Evolutionary conservation across 108 stramenopile species (phyloP).

Genomic region (Cylindrotheca fusiformis): DNA sequence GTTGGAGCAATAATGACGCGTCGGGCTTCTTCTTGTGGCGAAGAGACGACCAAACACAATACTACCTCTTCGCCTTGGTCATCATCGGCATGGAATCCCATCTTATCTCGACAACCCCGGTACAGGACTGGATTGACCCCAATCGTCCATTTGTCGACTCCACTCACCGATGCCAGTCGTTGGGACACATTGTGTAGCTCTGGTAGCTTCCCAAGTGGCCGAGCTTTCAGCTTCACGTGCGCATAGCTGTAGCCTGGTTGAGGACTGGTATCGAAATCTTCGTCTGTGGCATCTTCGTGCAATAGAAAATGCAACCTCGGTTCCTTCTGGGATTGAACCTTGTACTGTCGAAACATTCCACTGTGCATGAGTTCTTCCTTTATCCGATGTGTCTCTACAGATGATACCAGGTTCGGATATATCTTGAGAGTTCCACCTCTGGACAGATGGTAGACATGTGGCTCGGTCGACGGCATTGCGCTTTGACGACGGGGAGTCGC

Average conservation of each 20-base stretch:
- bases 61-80: constrained; percentile 41
- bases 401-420: neutral
- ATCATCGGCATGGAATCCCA: constrained; percentile 55
- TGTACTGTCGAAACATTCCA: constrained; percentile 24
- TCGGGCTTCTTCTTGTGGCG: constrained; percentile 6
- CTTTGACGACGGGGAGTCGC: neutral
- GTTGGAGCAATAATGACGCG: neutral
- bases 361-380: constrained; percentile 3
- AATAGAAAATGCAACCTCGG: constrained; percentile 32
- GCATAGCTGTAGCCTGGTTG: constrained; percentile 35
- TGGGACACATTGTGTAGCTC: constrained; percentile 16
- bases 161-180: constrained; percentile 3
- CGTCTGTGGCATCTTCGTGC: constrained; percentile 20
- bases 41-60: constrained; percentile 5
- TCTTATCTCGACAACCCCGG: constrained; percentile 45
- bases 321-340: constrained; percentile 21
- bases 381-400: neutral
- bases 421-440: neutral
- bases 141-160: constrained; percentile 29
- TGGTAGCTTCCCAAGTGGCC: constrained; percentile 15
- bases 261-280: neutral
- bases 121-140: constrained; percentile 53
- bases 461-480: no score
- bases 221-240: constrained; percentile 27
- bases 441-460: neutral